phyloP scores from a whole-genome alignment of 2,329 filamentous ascomycete genomes.

The Falciphora oryzae region DNA sequence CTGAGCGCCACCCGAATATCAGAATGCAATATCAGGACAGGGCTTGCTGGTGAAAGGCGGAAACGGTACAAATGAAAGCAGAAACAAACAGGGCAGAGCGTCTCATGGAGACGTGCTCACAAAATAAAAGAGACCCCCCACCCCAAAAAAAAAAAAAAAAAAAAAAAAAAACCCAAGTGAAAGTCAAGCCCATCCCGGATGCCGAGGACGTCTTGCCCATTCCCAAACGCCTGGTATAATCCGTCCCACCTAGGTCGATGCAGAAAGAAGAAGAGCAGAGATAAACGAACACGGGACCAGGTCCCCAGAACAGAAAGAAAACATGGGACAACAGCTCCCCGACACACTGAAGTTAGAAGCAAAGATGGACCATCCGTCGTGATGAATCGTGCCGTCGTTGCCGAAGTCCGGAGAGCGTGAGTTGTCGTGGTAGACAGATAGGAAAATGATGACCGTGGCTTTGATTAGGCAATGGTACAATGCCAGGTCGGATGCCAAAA shows the following conservation, averaged over 20 bases:
- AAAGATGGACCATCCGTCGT: background rate
- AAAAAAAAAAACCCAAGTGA: slow-evolving; percentile 12
- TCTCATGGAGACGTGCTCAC: too few relatives aligned
- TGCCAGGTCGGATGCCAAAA: slow-evolving; percentile 3
- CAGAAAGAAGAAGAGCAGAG: slow-evolving; percentile 15
- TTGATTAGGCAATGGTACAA: slow-evolving; percentile 15
- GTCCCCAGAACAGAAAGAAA: slow-evolving; percentile 4
- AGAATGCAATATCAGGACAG: too few relatives aligned
- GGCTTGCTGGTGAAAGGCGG: too few relatives aligned
- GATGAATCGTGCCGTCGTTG: slow-evolving; percentile 1
- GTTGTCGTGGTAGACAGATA: background rate
- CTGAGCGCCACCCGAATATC: too few relatives aligned
- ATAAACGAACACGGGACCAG: slow-evolving; percentile 10
- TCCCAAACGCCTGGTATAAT: slow-evolving; percentile 28
- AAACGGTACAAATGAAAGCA: too few relatives aligned
- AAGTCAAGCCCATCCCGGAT: slow-evolving; percentile 3
- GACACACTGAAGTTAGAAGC: too few relatives aligned
- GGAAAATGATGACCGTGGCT: slow-evolving; percentile 3
- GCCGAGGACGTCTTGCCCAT: slow-evolving; percentile 12
- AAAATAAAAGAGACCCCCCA: background rate
- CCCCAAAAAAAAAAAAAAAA: slow-evolving; percentile 11
- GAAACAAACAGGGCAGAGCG: too few relatives aligned
- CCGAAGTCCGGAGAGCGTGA: background rate
- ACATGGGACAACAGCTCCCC: background rate
- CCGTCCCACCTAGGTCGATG: slow-evolving; percentile 16